Conservation (phyloP, 1,139 yeast species). For the Blastobotrys arbuscula region DNA sequence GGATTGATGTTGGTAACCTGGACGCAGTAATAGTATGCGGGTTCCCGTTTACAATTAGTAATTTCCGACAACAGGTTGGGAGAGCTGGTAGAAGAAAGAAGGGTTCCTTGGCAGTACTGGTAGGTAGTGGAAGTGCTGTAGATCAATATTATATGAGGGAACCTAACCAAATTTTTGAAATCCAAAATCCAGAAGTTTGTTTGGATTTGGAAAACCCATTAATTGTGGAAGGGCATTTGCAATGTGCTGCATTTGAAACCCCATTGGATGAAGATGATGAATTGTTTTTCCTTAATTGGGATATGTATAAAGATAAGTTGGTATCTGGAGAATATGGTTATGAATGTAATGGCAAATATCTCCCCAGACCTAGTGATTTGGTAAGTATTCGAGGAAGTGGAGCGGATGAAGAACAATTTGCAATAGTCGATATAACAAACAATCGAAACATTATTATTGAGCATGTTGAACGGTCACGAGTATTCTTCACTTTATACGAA, state of each 20-base stretch:
- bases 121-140: slow-evolving; percentile 79
- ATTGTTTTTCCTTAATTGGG: slow-evolving; percentile 44
- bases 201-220: slow-evolving; percentile 52
- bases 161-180: slow-evolving; percentile 56
- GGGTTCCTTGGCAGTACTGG: slow-evolving; percentile 73
- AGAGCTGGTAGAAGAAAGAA: slow-evolving; percentile 14
- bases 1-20: slow-evolving; percentile 87
- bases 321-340: slow-evolving; percentile 6
- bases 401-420: slow-evolving; percentile 64
- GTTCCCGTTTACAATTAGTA: slow-evolving; percentile 80
- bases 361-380: slow-evolving; percentile 75
- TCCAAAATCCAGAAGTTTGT: slow-evolving; percentile 37
- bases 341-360: slow-evolving; percentile 43
- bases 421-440: slow-evolving; percentile 83
- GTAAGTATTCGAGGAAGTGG: slow-evolving; percentile 69
- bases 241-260: slow-evolving; percentile 88
- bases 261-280: slow-evolving; percentile 56
- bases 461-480: slow-evolving; percentile 83
- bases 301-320: slow-evolving; percentile 4
- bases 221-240: slow-evolving; percentile 73
- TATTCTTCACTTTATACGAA: slow-evolving; percentile 86
- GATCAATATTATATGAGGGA: slow-evolving; percentile 78
- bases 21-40: slow-evolving; percentile 93
- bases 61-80: slow-evolving; percentile 87
- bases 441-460: slow-evolving; percentile 73